phyloP scores from a whole-genome alignment of 2,329 filamentous ascomycete species.

The Pyrenophora tritici-repentis region DNA sequence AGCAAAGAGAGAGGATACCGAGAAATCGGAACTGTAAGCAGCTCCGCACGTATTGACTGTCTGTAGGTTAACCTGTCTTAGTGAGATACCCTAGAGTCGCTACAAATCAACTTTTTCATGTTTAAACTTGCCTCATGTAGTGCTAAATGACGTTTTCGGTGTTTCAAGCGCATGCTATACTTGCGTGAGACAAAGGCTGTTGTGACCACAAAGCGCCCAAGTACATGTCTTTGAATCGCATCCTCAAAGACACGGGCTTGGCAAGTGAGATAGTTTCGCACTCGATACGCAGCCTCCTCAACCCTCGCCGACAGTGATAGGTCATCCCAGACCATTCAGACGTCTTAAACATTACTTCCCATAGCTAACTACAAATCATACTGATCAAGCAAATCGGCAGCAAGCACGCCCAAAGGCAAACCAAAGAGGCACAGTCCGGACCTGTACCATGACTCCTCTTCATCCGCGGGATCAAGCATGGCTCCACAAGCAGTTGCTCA shows the following conservation, averaged over 20 bases:
- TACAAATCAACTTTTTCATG: constrained; percentile 13
- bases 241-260: neutral
- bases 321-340: neutral
- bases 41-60: constrained; percentile 8
- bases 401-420: constrained; percentile 25
- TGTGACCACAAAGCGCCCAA: neutral
- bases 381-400: neutral
- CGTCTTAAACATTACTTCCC: neutral
- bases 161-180: neutral
- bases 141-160: neutral
- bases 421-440: constrained; percentile 12
- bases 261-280: neutral
- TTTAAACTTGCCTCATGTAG: too few species aligned
- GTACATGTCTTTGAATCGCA: constrained; percentile 1
- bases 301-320: too few species aligned
- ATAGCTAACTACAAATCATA: neutral
- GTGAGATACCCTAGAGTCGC: constrained; percentile 37
- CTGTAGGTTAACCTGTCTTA: constrained; percentile 29
- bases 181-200: constrained; percentile 10
- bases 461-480: neutral
- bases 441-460: constrained; percentile 1
- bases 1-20: constrained; percentile 19
- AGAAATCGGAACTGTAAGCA: constrained; percentile 48
- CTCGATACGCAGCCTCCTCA: too few species aligned
- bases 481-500: constrained; percentile 26